Evolutionary conservation across 208 protist species (phyloP).

Genomic region (Trypanosoma congolense): DNA sequence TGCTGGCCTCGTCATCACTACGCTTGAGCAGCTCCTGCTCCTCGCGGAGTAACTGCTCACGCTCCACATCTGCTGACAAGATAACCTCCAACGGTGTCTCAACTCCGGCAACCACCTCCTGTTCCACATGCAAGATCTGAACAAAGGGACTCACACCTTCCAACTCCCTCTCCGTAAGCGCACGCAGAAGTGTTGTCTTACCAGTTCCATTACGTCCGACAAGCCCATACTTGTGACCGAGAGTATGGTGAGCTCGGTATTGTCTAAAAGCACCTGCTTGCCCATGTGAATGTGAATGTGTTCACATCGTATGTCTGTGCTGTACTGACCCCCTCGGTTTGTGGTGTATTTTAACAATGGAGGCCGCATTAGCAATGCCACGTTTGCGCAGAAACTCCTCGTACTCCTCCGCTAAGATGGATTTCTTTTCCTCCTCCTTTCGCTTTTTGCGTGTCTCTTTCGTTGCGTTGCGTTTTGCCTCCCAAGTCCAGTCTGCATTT

Average conservation of each 20-base stretch:
- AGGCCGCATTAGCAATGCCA: slow-evolving; percentile 63
- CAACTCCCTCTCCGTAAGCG: slow-evolving; percentile 89
- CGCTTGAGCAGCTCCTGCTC: slow-evolving; percentile 88
- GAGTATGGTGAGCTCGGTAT: slow-evolving; percentile 76
- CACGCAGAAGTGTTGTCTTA: slow-evolving; percentile 94
- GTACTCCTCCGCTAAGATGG: slow-evolving; percentile 83
- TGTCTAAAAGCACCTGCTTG: slow-evolving; percentile 79
- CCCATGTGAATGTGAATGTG: slow-evolving; percentile 88
- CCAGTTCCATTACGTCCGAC: slow-evolving; percentile 93
- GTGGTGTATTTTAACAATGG: slow-evolving; percentile 84
- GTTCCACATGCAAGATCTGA: slow-evolving; percentile 97
- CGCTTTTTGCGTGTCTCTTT: slow-evolving; percentile 87
- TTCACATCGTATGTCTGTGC: slow-evolving; percentile 82
- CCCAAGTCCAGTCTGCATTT: slow-evolving; percentile 88
- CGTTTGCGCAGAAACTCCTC: slow-evolving; percentile 86
- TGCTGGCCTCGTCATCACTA: slow-evolving; percentile 66
- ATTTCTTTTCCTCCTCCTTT: slow-evolving; percentile 88
- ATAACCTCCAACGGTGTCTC: slow-evolving; percentile 89
- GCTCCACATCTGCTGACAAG: slow-evolving; percentile 89
- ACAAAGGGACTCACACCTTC: slow-evolving; percentile 94
- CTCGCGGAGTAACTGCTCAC: slow-evolving; percentile 85
- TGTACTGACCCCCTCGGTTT: slow-evolving; percentile 74
- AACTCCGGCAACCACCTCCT: slow-evolving; percentile 90
- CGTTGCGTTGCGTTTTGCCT: slow-evolving; percentile 79
- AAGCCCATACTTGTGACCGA: slow-evolving; percentile 94